Evolutionary conservation across 2,329 filamentous ascomycete genomes (phyloP).

Genomic region (Colletotrichum australisinense): DNA sequence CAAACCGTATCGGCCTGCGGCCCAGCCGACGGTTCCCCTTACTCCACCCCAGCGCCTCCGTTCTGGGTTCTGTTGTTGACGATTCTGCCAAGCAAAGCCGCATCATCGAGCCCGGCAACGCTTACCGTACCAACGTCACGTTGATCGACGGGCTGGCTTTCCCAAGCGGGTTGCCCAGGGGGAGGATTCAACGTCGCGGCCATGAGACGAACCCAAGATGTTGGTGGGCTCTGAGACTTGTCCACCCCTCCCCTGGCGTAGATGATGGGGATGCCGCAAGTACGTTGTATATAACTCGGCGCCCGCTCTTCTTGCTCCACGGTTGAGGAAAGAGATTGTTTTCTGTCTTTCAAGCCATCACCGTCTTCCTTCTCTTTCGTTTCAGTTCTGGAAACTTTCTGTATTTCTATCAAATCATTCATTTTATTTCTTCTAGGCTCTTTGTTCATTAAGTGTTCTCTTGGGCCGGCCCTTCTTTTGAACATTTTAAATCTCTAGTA

Average conservation of each 20-base stretch:
- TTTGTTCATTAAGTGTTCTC: conserved; percentile 6
- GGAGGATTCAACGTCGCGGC: background rate
- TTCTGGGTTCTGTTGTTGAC: background rate
- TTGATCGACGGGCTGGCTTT: conserved; percentile 7
- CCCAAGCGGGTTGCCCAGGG: conserved; percentile 19
- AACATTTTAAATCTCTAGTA: background rate
- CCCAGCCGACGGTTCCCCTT: conserved; percentile 14
- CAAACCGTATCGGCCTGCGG: conserved; percentile 2
- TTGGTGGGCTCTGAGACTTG: background rate
- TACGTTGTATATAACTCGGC: conserved; percentile 25
- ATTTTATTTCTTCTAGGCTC: conserved; percentile 15
- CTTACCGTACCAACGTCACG: background rate
- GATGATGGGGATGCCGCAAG: background rate
- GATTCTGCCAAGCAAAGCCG: conserved; percentile 23
- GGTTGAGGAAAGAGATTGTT: background rate
- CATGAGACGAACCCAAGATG: conserved; percentile 23
- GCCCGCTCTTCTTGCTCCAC: background rate
- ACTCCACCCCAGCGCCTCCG: conserved; percentile 2
- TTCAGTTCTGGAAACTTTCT: conserved; percentile 38
- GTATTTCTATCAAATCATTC: conserved; percentile 19
- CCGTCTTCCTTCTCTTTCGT: conserved; percentile 32
- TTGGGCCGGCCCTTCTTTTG: conserved; percentile 38
- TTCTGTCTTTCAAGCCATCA: conserved; percentile 23
- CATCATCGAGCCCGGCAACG: conserved; percentile 4
- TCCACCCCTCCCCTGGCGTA: background rate